Conservation (phyloP, 257 asterid species). For the Plantago ovata region DNA sequence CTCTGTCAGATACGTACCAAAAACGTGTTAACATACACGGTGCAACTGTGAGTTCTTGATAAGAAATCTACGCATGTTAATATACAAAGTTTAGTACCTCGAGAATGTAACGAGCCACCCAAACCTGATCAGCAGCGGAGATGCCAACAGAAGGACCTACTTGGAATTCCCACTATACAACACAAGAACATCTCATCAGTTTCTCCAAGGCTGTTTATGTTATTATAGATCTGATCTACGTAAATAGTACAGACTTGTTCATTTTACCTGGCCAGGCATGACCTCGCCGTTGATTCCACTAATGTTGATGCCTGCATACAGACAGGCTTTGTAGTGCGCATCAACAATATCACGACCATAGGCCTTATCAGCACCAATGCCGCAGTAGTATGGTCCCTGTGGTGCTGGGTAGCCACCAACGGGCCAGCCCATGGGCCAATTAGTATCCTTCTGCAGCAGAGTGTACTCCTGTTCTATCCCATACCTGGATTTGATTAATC, state of each 20-base stretch:
- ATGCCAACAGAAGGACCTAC: slow-evolving; percentile 83
- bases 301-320: slow-evolving; percentile 75
- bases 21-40: background rate
- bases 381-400: slow-evolving; percentile 86
- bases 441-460: slow-evolving; percentile 48
- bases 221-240: too few species aligned
- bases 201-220: too few species aligned
- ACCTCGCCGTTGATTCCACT: slow-evolving; percentile 80
- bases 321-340: slow-evolving; percentile 73
- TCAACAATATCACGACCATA: slow-evolving; percentile 77
- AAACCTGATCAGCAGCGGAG: slow-evolving; percentile 67
- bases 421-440: slow-evolving; percentile 88
- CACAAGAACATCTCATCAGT: background rate
- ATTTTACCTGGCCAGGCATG: slow-evolving; percentile 76
- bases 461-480: slow-evolving; percentile 86
- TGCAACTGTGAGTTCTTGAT: background rate
- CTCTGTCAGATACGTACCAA: slow-evolving; percentile 45
- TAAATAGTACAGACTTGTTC: background rate
- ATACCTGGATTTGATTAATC: slow-evolving; percentile 35
- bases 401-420: slow-evolving; percentile 81
- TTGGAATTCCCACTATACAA: slow-evolving; percentile 75
- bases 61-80: background rate
- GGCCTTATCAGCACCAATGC: slow-evolving; percentile 71
- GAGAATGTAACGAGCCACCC: slow-evolving; percentile 83
- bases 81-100: slow-evolving; percentile 39